Evolutionary conservation across 1,284 basidiomycete species (phyloP).

Genomic region (Rhodotorula sp.): DNA sequence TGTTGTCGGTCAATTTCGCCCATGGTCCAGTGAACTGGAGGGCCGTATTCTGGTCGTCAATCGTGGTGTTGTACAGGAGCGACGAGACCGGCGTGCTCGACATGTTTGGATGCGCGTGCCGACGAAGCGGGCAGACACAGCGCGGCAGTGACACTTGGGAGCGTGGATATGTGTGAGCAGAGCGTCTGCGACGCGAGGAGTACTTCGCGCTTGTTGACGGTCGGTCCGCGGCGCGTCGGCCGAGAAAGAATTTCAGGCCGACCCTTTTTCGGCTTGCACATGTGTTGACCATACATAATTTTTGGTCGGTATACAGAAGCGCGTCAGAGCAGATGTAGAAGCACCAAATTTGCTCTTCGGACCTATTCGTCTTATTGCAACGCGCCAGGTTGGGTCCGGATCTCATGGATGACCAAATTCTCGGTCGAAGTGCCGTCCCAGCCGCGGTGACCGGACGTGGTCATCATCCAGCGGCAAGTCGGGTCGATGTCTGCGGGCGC

Average conservation of each 20-base stretch:
- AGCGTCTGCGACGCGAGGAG: too few species aligned
- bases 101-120: too few species aligned
- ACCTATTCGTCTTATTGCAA: neutral
- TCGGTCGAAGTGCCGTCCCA: constrained; percentile 88
- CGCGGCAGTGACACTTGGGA: too few species aligned
- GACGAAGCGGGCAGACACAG: too few species aligned
- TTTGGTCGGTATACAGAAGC: too few species aligned
- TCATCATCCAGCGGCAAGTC: constrained; percentile 77
- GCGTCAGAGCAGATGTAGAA: neutral
- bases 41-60: constrained; percentile 1
- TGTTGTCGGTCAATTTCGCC: neutral
- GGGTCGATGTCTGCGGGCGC: constrained; percentile 72
- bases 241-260: neutral
- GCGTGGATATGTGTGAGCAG: too few species aligned
- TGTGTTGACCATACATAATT: too few species aligned
- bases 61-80: neutral
- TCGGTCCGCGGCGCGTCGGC: neutral
- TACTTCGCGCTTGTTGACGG: too few species aligned
- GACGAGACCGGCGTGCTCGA: neutral
- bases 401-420: constrained; percentile 85
- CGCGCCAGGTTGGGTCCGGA: constrained; percentile 48
- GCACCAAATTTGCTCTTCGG: too few species aligned
- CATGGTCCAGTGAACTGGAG: constrained; percentile 5
- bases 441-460: constrained; percentile 89
- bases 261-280: neutral